Percentiles rank a stretch among this genome's conserved stretches.
Conservation (phyloP, 1,139 yeast genomes). For the Zygoascus meyerae region DNA sequence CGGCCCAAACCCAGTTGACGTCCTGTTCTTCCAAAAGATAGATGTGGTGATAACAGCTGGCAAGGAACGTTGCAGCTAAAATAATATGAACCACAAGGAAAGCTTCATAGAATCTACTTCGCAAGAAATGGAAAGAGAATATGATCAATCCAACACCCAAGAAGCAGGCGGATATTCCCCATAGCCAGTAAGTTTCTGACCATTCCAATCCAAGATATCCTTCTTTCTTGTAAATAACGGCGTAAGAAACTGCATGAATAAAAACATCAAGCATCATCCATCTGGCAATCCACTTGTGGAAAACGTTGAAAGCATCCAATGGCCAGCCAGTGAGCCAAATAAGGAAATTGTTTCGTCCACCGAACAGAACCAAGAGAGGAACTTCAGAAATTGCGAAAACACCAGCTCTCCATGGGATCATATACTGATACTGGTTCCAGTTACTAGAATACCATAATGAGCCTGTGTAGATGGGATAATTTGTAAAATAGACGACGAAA, state of each 20-base stretch:
- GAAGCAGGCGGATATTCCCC: slow-evolving; percentile 52
- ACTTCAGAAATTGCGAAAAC: slow-evolving; percentile 8
- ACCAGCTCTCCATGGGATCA: slow-evolving; percentile 10
- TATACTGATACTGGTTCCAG: slow-evolving; percentile 28
- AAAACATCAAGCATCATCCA: slow-evolving; percentile 41
- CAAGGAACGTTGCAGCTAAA: slow-evolving; percentile 50
- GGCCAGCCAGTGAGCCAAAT: slow-evolving; percentile 56
- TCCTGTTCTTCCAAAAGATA: slow-evolving; percentile 8
- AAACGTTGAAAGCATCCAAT: slow-evolving; percentile 51
- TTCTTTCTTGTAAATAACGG: slow-evolving; percentile 9
- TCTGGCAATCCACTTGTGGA: slow-evolving; percentile 59
- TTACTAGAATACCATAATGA: slow-evolving; percentile 34
- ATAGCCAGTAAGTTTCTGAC: slow-evolving; percentile 34
- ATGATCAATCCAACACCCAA: slow-evolving; percentile 40
- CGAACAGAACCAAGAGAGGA: slow-evolving; percentile 42
- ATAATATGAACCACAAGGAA: slow-evolving; percentile 56
- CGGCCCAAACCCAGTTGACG: slow-evolving; percentile 35
- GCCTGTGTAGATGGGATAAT: slow-evolving; percentile 38
- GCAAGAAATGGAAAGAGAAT: slow-evolving; percentile 45
- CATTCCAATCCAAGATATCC: slow-evolving; percentile 20
- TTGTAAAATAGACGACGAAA: slow-evolving; percentile 35
- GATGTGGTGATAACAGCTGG: slow-evolving; percentile 58
- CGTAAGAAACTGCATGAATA: slow-evolving; percentile 24
- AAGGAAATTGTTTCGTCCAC: slow-evolving; percentile 58
- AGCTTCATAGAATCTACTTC: slow-evolving; percentile 57